Base-by-base conservation (phyloP, 768 basidiomycete genomes). In the Suillus discolor region DNA sequence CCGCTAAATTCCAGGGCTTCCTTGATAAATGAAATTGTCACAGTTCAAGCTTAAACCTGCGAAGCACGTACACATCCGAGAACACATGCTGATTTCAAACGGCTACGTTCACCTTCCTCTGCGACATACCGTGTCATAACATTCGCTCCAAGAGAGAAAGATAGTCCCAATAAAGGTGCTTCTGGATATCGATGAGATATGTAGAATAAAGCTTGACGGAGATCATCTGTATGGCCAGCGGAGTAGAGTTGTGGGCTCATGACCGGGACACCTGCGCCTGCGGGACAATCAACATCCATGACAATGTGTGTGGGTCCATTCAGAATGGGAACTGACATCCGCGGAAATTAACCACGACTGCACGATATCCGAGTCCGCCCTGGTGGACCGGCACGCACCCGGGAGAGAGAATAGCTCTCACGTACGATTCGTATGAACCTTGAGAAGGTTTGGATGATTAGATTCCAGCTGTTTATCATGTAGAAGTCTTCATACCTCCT, bases 131-230 rank as follows among this genome's bases (percentile, higher is more conserved):
- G 85, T 41, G 94, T 91, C 70, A 99, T 79, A 42, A 98, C 91
- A 74, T 93, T 94, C 51, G 96, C 92, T 51, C 97, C 97, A 44
- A 99, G 85, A 5, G 95, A 97, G 81, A 97, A 99, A 8, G 96
- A 94, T 12, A 97, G 78, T 16, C 93, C 97, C 20, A 97, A 78
- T 44, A 98, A 79, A 4, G 90, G 92, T 0, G 97, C 94, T 12
- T 83, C 79, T 2, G 97, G 96, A 71, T 89, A 96, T 66, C 76
- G 74, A 57, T 85, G 76, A 2, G 88, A 82, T 62, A 98, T 86
- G 78, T 92, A 91, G 70, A 91, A 82, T 59, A 97, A 74, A 1
- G 93, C 92, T 66, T 87, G 86, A 34, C 95, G 89, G 42, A 96
- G 82, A 78, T 99, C 97, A 69, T 96, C 89, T 11, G 96, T 98